phyloP scores from a whole-genome alignment of 1,284 basidiomycete species.

The Microbotryum lychnidis-dioicae region DNA sequence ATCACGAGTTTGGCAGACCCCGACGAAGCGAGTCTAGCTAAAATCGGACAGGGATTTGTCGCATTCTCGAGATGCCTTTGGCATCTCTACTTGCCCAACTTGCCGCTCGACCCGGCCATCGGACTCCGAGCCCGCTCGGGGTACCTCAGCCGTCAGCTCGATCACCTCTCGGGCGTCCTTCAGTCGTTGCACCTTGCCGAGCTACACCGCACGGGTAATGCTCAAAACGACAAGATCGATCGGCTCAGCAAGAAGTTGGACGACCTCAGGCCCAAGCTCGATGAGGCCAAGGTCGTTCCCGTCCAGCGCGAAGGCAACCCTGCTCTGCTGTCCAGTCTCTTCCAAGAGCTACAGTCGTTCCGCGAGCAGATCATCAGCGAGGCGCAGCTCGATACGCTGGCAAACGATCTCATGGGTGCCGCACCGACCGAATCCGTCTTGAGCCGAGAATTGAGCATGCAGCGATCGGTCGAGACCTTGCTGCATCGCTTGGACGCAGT shows the following conservation, averaged over 20 bases:
- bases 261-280: slow-evolving; percentile 31
- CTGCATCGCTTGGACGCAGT: slow-evolving; percentile 23
- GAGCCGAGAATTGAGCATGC: slow-evolving; percentile 37
- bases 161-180: slow-evolving; percentile 36
- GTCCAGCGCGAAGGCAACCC: slow-evolving; percentile 47
- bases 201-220: slow-evolving; percentile 54
- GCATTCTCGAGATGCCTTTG: slow-evolving; percentile 54
- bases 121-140: slow-evolving; percentile 41
- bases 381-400: slow-evolving; percentile 36
- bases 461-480: slow-evolving; percentile 40
- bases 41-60: slow-evolving; percentile 57
- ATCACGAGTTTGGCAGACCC: background rate
- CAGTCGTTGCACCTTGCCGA: slow-evolving; percentile 56
- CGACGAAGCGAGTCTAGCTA: slow-evolving; percentile 35
- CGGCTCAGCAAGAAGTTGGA: slow-evolving; percentile 40
- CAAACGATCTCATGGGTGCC: slow-evolving; percentile 15
- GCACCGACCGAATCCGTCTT: slow-evolving; percentile 31
- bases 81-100: slow-evolving; percentile 71
- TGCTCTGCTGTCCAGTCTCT: slow-evolving; percentile 61
- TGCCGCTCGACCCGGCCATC: slow-evolving; percentile 79
- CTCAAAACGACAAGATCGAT: slow-evolving; percentile 48
- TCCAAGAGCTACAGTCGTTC: slow-evolving; percentile 72
- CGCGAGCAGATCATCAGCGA: slow-evolving; percentile 36
- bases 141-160: slow-evolving; percentile 23
- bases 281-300: slow-evolving; percentile 28